phyloP scores from a whole-genome alignment of 148 eudicot species.

The Vaccinium myrtillus region DNA sequence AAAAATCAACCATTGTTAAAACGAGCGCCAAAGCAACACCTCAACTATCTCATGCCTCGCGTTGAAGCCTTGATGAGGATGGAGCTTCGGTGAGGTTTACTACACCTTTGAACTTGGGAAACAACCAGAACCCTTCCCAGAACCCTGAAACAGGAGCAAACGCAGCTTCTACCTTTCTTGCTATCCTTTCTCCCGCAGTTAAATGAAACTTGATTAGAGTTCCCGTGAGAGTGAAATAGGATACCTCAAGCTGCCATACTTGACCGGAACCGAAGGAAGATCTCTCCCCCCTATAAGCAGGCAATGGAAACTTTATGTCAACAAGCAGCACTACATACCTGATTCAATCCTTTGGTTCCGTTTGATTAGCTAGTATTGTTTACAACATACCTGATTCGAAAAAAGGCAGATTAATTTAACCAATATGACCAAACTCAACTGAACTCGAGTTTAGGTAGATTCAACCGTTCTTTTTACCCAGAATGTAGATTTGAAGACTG shows the following conservation, averaged over 20 bases:
- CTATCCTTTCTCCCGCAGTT: neutral
- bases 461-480: neutral
- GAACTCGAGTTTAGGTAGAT: neutral
- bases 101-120: conserved; percentile 6
- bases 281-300: neutral
- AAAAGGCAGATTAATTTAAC: neutral
- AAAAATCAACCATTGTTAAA: conserved; percentile 2
- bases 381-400: neutral
- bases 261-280: neutral
- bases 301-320: neutral
- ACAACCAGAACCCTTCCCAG: neutral
- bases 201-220: neutral
- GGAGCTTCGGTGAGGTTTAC: neutral
- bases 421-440: neutral
- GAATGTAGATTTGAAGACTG: neutral
- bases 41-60: neutral
- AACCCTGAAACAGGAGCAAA: neutral
- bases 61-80: neutral
- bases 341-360: neutral
- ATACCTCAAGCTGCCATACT: neutral
- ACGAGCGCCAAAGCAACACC: neutral
- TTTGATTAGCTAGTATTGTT: neutral
- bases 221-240: neutral
- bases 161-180: neutral
- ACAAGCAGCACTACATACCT: neutral